A percentile compares a stretch with the other conserved stretches of the same genome.
Evolutionary conservation across 768 basidiomycete genomes (phyloP).

Genomic region (Lactarius pseudohatsudake): DNA sequence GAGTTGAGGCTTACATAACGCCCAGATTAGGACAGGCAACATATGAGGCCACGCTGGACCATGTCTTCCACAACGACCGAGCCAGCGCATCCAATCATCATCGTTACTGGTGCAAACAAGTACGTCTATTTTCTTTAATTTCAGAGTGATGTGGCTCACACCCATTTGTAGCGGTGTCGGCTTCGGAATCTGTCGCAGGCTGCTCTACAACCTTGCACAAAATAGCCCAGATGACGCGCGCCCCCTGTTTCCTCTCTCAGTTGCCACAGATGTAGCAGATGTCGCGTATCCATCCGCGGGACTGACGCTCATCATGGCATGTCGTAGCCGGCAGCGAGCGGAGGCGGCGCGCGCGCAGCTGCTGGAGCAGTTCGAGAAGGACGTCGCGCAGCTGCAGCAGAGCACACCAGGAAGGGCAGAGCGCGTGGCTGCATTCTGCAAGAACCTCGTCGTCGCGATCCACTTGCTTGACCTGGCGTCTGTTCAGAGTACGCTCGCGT

Average conservation of each 20-base stretch:
- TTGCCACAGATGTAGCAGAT: slow-evolving; percentile 25
- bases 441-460: slow-evolving; percentile 59
- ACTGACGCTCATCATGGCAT: slow-evolving; percentile 78
- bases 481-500: slow-evolving; percentile 59
- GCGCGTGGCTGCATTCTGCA: slow-evolving; percentile 56
- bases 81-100: slow-evolving; percentile 33
- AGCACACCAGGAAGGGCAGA: slow-evolving; percentile 44
- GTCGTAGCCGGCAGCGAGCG: slow-evolving; percentile 64
- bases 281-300: slow-evolving; percentile 44
- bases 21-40: no score
- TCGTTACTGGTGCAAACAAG: slow-evolving; percentile 42
- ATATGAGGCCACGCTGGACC: no score
- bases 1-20: not conserved
- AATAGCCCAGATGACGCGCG: slow-evolving; percentile 49
- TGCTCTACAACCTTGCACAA: slow-evolving; percentile 66
- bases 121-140: slow-evolving; percentile 22
- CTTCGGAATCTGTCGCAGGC: slow-evolving; percentile 77
- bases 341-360: slow-evolving; percentile 59
- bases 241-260: slow-evolving; percentile 42
- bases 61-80: slow-evolving; percentile 7
- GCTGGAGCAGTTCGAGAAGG: slow-evolving; percentile 51
- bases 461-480: slow-evolving; percentile 64
- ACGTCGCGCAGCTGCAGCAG: slow-evolving; percentile 43
- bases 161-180: slow-evolving; percentile 64
- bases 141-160: not conserved